Evolutionary conservation across 2,329 filamentous ascomycete species (phyloP).

Genomic region (Lecanicillium sp.): DNA sequence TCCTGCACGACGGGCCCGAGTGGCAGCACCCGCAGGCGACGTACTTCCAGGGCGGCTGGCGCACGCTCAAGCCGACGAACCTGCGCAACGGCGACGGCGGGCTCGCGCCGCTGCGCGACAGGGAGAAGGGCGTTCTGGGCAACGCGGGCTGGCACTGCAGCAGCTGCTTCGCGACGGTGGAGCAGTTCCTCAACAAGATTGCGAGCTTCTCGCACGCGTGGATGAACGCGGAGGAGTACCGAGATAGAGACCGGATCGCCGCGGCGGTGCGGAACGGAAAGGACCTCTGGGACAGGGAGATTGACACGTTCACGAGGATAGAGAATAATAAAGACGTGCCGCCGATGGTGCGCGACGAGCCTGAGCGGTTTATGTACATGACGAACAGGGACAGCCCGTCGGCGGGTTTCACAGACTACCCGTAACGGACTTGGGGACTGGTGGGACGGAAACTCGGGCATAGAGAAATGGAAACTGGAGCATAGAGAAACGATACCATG

Average conservation of each 20-base stretch:
- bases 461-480: no score
- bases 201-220: constrained; percentile 48
- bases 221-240: constrained; percentile 45
- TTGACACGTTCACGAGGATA: constrained; percentile 42
- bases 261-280: constrained; percentile 44
- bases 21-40: constrained; percentile 58
- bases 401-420: constrained; percentile 44
- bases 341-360: constrained; percentile 34
- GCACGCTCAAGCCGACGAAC: constrained; percentile 48
- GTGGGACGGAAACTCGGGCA: no score
- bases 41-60: constrained; percentile 33
- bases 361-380: constrained; percentile 39
- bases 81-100: constrained; percentile 44
- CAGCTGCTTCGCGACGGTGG: constrained; percentile 52
- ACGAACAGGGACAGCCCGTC: constrained; percentile 38
- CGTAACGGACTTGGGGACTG: no score
- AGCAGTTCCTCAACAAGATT: constrained; percentile 51
- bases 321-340: constrained; percentile 49
- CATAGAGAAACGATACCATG: no score
- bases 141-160: constrained; percentile 58
- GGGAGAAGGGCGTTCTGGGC: constrained; percentile 38
- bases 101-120: constrained; percentile 30
- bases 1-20: constrained; percentile 31
- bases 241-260: constrained; percentile 42
- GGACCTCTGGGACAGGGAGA: constrained; percentile 48